Conservation (phyloP, 305 asterid genomes). For the Ajuga reptans region DNA sequence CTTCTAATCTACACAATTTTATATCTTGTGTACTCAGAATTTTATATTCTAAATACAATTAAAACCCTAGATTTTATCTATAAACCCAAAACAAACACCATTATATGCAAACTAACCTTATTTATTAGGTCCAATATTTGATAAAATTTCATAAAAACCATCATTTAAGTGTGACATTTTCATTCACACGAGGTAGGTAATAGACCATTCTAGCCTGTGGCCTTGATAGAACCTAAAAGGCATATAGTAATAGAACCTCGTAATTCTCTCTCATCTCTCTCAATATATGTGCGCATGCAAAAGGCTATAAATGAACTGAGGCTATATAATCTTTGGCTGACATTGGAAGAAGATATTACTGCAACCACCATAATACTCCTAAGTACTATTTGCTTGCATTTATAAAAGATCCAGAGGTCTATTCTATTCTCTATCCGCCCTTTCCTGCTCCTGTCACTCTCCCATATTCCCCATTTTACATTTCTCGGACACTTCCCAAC, state of each 20-base stretch:
- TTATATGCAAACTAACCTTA: not conserved
- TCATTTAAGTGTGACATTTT: no score
- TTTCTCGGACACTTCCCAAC: constrained; percentile 31
- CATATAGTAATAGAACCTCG: not conserved
- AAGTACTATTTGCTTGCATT: constrained; percentile 26
- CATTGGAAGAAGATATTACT: constrained; percentile 43
- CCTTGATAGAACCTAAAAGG: constrained; percentile 19
- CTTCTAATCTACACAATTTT: no score
- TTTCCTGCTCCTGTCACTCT: constrained; percentile 31
- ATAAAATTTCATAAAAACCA: not conserved
- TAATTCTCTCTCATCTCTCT: constrained; percentile 9
- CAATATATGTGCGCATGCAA: constrained; percentile 31
- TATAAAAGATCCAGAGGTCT: constrained; percentile 39
- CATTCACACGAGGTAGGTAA: no score
- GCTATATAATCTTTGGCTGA: constrained; percentile 46
- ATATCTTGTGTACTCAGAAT: no score
- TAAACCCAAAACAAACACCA: no score
- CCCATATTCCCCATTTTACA: constrained; percentile 33
- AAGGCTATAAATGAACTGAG: constrained; percentile 37
- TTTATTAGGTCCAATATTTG: not conserved
- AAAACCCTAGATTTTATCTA: no score
- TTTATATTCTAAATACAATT: no score
- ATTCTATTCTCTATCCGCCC: constrained; percentile 24
- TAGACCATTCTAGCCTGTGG: constrained; percentile 19
- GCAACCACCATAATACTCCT: constrained; percentile 18